These are phyloP conservation scores for Artemisia argyi DNA, from an alignment of 129 eudicot species.

Conservation along the genomic window DNA sequence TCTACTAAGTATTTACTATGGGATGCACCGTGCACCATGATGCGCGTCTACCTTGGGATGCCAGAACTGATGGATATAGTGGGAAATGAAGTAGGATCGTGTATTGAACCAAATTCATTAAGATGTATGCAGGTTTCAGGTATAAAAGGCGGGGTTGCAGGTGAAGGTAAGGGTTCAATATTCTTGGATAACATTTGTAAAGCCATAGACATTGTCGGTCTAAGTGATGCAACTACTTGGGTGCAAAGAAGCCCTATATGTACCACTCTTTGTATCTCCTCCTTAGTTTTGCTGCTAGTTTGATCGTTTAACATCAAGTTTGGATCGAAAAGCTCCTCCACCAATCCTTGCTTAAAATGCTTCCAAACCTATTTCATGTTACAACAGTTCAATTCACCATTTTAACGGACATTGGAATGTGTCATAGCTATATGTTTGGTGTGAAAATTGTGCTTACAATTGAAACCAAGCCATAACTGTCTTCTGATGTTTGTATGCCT, in stretches of 20 bases:
- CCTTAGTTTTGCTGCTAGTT: constrained; percentile 27
- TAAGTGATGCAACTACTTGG: constrained; percentile 65
- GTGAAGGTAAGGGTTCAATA: constrained; percentile 54
- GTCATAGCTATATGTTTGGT: background rate
- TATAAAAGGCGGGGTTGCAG: constrained; percentile 67
- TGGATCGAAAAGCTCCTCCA: constrained; percentile 62
- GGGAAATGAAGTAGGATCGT: constrained; percentile 48
- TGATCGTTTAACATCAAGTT: constrained; percentile 51
- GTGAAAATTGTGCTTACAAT: constrained; percentile 35
- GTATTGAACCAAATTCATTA: constrained; percentile 26
- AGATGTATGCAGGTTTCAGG: constrained; percentile 48
- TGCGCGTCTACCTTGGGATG: constrained; percentile 41
- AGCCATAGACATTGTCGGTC: constrained; percentile 80
- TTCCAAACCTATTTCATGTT: constrained; percentile 52
- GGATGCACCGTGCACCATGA: no score
- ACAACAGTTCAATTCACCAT: no score
- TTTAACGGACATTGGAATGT: constrained; percentile 24
- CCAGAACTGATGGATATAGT: constrained; percentile 51
- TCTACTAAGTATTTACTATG: background rate
- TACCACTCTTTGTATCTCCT: constrained; percentile 51
- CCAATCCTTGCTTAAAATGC: constrained; percentile 53
- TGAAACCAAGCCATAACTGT: constrained; percentile 47
- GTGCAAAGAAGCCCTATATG: constrained; percentile 81
- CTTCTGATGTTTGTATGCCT: constrained; percentile 45
- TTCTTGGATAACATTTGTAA: constrained; percentile 65